Base-by-base conservation (phyloP, 1,284 basidiomycete species). In the Fomitopsis betulina region DNA sequence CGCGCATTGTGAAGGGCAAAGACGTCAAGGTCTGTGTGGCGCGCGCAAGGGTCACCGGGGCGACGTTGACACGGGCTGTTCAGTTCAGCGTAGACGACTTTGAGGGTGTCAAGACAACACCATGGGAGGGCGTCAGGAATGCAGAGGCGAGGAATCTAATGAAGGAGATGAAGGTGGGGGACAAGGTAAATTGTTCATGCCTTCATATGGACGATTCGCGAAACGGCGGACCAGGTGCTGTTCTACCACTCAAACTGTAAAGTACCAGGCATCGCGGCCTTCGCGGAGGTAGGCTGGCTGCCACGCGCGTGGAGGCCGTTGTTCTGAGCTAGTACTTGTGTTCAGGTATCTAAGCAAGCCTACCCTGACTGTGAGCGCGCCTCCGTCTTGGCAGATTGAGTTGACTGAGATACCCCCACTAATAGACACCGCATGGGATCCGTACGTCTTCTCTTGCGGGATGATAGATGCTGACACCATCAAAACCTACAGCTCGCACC, bases 171-270 rank as follows among this genome's bases (percentile, higher is more conserved):
- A 83, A 83, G 64, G 65, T 85, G 7, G 93, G 90, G 23, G 93
- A 98, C 70, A 82, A 88, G 75, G 94, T 89, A 54, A 40, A 37
- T 37, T 12, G 78, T 67, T 38, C 17, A 49, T 12, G 21, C 17
- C 10, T 17, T 32, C 8, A 7, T 52, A 32, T 17, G 27, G n/a
- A 30, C 27, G n/a, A 38, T 56, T 43, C 38, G 59, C 47, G 17
- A 45, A 35, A 25, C 27, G n/a, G 50, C 33, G 27, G 50, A 51
- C 51, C 54, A 69, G 67, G 67, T 72, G 39, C 59, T 91, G 43
- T 92, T 92, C 75, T 98, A 98, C 71, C 94, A 97, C 69, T 96
- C 93, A 19, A 98, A 94, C 71, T 93, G 89, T 75, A 96, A 95
- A 75, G 81, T 73, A 42, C 95, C 94, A 91, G 94, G 94, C 17